Evolutionary conservation across 2,329 filamentous ascomycete species (phyloP), one percentile per base, ranked within the genome.

Genomic region (Nothopassalora personata): DNA sequence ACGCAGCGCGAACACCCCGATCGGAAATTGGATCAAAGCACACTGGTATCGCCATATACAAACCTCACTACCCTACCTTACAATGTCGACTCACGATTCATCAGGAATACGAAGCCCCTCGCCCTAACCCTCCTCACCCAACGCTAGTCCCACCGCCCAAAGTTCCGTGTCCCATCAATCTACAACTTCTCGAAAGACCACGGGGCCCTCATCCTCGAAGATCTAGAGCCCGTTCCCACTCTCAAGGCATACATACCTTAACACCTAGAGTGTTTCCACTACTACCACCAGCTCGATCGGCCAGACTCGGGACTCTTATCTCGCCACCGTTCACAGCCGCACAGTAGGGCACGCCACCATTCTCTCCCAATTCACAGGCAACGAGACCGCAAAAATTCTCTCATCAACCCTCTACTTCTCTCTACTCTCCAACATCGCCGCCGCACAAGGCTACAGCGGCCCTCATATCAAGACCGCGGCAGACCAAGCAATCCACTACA

Each of bases 191-290:
- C 52, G 36, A 33, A 33, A 13, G 3, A 13, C n/a, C 36, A 47
- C 28, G 53, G 33, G 27, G 47, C 56, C 2, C 47, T 63, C 13
- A 54, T 61, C 34, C 19, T 60, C 23, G 58, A 63, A 45, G 63
- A 63, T 33, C 49, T 27, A 34, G 63, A 61, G 13, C 15, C 43
- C 9, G 33, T 62, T 5, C 53, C 57, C 9, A 58, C 48, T 11
- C 45, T 66, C 30, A 66, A 62, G 53, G 28, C 31, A 15, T 66
- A 62, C 60, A 33, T 62, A n/a, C n/a, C n/a, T n/a, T n/a, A n/a
- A n/a, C n/a, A 28, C 36, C 50, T 43, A 45, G n/a, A 27, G 47
- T 15, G 13, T 51, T 11, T 8, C 19, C 11, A 11, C 36, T 11
- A 28, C 15, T 10, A 10, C 19, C 15, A 36, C 46, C 5, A 30